Percentiles rank a stretch among this genome's conserved stretches.
These are phyloP conservation scores for Fusarium begoniae DNA, from an alignment of 2,329 filamentous ascomycete species.

Conservation along the genomic window DNA sequence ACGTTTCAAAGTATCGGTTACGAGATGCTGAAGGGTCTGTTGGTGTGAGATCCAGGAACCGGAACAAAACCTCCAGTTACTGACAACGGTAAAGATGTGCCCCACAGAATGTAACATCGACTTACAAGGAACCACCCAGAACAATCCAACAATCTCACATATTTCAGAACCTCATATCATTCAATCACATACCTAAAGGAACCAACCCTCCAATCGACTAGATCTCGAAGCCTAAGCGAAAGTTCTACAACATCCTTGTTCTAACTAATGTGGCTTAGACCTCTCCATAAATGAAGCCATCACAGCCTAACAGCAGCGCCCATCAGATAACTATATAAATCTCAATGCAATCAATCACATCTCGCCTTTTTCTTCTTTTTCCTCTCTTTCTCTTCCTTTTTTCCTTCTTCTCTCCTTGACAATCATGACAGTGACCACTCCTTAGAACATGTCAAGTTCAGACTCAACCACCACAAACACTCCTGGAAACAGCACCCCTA, in stretches of 20 bases:
- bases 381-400: not conserved
- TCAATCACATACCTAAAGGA: not conserved
- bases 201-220: not conserved
- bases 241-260: slow-evolving; percentile 4
- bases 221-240: not conserved
- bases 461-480: not conserved
- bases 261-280: not conserved
- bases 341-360: not conserved
- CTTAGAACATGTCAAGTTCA: slow-evolving; percentile 14
- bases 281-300: not conserved
- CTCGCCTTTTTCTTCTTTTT: not conserved
- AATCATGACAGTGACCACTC: not conserved
- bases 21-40: not conserved
- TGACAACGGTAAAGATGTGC: not conserved
- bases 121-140: slow-evolving; percentile 15
- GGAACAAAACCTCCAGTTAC: not conserved
- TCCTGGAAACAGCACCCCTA: not conserved
- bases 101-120: slow-evolving; percentile 6
- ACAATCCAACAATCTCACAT: not conserved
- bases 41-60: not conserved
- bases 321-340: slow-evolving; percentile 5
- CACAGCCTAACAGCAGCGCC: not conserved
- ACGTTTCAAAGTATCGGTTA: not conserved
- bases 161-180: not conserved
- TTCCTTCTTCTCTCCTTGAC: not conserved